Conservation (phyloP, 2,329 filamentous ascomycete species). For the Aureobasidium melanogenum region DNA sequence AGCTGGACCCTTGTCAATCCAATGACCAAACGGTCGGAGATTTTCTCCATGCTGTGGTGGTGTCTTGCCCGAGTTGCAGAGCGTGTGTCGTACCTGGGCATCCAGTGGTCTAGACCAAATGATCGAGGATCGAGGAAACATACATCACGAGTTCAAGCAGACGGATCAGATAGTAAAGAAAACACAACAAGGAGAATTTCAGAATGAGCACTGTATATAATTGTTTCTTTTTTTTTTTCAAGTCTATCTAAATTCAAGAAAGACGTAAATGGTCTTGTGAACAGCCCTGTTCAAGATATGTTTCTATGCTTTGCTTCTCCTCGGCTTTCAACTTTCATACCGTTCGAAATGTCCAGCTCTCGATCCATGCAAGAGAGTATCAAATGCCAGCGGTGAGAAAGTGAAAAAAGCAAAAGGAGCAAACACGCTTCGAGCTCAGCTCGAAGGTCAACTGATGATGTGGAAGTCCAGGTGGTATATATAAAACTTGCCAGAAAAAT, state of each 20-base stretch:
- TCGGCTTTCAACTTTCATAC: background rate
- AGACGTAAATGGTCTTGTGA: background rate
- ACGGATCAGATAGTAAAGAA: background rate
- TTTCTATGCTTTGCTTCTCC: background rate
- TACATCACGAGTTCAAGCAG: background rate
- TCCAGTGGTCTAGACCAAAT: background rate
- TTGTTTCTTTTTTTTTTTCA: background rate
- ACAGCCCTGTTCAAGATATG: conserved; percentile 4
- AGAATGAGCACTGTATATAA: background rate
- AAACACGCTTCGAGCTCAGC: conserved; percentile 1
- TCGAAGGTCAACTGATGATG: conserved; percentile 4
- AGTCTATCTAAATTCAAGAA: background rate
- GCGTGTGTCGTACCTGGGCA: background rate
- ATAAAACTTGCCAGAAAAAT: background rate
- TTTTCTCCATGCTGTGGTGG: background rate
- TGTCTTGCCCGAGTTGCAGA: background rate
- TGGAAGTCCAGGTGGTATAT: background rate
- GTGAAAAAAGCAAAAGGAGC: background rate
- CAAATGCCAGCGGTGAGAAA: background rate
- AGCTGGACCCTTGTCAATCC: background rate
- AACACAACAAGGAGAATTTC: background rate
- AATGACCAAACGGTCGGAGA: background rate
- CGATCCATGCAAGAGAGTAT: conserved; percentile 1
- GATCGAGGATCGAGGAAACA: background rate
- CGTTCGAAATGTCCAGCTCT: conserved; percentile 1